phyloP scores from a whole-genome alignment of 2,329 filamentous ascomycete genomes.

The Penicillium psychrosexuale region DNA sequence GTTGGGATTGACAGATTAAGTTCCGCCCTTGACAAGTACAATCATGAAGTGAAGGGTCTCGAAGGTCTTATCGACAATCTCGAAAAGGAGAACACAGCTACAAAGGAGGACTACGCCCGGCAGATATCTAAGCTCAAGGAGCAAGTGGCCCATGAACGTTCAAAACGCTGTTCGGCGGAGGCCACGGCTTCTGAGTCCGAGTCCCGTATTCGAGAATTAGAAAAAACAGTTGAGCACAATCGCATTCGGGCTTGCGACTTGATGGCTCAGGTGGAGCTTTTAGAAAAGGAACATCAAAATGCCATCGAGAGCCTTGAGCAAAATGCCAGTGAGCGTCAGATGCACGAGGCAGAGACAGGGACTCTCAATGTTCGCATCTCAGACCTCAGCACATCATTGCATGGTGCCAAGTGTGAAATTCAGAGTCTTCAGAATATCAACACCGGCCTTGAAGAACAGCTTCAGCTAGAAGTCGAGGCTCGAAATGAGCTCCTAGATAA shows the following conservation, averaged over 20 bases:
- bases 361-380: constrained; percentile 43
- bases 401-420: constrained; percentile 34
- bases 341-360: constrained; percentile 37
- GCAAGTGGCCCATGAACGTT: constrained; percentile 34
- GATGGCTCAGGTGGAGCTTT: constrained; percentile 32
- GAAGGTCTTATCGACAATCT: constrained; percentile 43
- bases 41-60: constrained; percentile 42
- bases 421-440: constrained; percentile 38
- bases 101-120: constrained; percentile 27
- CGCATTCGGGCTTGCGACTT: constrained; percentile 35
- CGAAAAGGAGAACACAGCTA: constrained; percentile 38
- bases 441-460: constrained; percentile 35
- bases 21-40: constrained; percentile 44
- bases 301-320: constrained; percentile 25
- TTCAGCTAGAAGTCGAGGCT: constrained; percentile 38
- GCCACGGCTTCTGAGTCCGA: constrained; percentile 34
- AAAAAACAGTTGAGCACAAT: constrained; percentile 36
- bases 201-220: constrained; percentile 36
- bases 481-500: constrained; percentile 34
- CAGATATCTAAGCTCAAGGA: constrained; percentile 35
- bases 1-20: constrained; percentile 44
- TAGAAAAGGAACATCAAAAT: constrained; percentile 32
- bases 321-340: constrained; percentile 20
- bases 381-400: constrained; percentile 40
- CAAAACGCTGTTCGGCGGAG: constrained; percentile 35